Evolutionary conservation across 2,329 filamentous ascomycete species (phyloP).

Genomic region (Xylariaceae sp.): DNA sequence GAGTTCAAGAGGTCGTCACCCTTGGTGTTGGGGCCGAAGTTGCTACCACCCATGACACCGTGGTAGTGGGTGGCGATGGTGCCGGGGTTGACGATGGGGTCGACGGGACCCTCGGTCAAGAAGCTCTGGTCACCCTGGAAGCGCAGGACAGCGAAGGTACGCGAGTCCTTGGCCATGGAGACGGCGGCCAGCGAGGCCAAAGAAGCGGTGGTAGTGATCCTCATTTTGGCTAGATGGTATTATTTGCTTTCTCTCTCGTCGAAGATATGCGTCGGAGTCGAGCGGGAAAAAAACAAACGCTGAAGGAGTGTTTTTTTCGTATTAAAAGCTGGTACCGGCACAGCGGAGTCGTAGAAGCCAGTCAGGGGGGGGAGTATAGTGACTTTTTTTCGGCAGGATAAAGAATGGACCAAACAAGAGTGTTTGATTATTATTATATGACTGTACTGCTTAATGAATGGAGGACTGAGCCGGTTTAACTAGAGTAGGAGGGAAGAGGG

Average conservation of each 20-base stretch:
- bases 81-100: constrained; percentile 65
- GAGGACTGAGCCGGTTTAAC: constrained; percentile 25
- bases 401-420: constrained; percentile 29
- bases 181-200: constrained; percentile 34
- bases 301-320: constrained; percentile 12
- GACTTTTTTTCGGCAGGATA: constrained; percentile 20
- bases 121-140: constrained; percentile 59
- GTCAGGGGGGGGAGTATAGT: constrained; percentile 11
- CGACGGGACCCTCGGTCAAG: constrained; percentile 54
- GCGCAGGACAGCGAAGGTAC: constrained; percentile 63
- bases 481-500: constrained; percentile 13
- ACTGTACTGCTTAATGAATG: constrained; percentile 22
- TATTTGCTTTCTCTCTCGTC: neutral
- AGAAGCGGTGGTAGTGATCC: constrained; percentile 19
- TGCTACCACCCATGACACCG: constrained; percentile 64
- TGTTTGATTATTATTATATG: constrained; percentile 14
- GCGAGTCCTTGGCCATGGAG: constrained; percentile 38
- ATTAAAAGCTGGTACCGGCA: constrained; percentile 18
- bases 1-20: constrained; percentile 56
- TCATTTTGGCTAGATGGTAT: constrained; percentile 22
- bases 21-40: constrained; percentile 57
- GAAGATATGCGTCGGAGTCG: neutral
- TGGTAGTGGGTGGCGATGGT: constrained; percentile 58
- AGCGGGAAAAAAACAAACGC: constrained; percentile 16
- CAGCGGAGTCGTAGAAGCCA: constrained; percentile 11